Evolutionary conservation across 164 flowering plant genomes (phyloP), one percentile per base, ranked within the genome.

Genomic region (Nelumbo lutea): DNA sequence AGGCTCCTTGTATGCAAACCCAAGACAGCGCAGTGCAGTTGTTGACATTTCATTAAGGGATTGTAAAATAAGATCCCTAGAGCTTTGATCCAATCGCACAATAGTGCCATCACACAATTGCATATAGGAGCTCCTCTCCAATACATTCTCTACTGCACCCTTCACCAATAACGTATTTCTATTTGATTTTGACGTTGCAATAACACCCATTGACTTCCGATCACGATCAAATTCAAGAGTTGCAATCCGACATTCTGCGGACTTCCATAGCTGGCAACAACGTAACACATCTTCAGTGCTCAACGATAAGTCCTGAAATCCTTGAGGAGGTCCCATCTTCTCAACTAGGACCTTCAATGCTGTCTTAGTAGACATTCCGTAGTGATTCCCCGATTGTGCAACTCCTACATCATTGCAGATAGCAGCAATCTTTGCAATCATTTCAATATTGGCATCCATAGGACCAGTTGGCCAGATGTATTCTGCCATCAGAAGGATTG

Each of bases 151-250:
- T 14, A 95, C 97, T 0, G 98, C 98, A 77, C 98, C 98, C 97
- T 95, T 94, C 55, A 94, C 97, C 11, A 94, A 85, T 65, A 94
- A 68, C 42, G 86, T 66, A 60, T 88, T 93, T 67, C 68, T 87
- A 68, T 95, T 95, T 4, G 88, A 80, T 9, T 55, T 66, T 5
- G 96, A 90, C 53, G 77, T 78, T 38, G 76, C 93, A 79, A 94
- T 85, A 44, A 94, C 97, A 47, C 98, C 97, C 98, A 94, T 94
- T 42, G 98, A 94, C 74, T 94, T 94, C 67, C 97, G 74, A 75
- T 85, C 93, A 42, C 96, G 96, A 68, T 90, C 98, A 79, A 94
- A 94, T 81, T 94, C 98, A 71, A 91, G 90, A 67, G 98, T 94
- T 47, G 89, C 98, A 81, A 94, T 87, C 67, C 97, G 80, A n/a